These are phyloP conservation scores for Phytophthora macrochlamydospora DNA, from an alignment of 352 stramenopile species.

Conservation along the genomic window DNA sequence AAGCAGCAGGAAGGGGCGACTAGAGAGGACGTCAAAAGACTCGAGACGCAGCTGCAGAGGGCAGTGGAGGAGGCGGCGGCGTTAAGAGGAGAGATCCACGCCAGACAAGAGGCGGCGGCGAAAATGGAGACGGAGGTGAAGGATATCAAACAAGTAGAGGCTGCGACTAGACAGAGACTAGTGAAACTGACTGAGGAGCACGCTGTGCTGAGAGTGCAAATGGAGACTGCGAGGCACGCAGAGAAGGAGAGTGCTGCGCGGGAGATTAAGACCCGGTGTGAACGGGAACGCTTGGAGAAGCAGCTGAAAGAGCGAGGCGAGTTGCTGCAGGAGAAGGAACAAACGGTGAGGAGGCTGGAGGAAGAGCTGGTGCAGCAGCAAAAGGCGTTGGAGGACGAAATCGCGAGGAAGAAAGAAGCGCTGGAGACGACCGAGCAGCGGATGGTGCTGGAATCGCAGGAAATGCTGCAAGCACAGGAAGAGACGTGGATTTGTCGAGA, in stretches of 20 bases:
- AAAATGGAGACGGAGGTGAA: slow-evolving; percentile 45
- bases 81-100: slow-evolving; percentile 58
- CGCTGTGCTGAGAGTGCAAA: slow-evolving; percentile 54
- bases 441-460: slow-evolving; percentile 26
- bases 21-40: slow-evolving; percentile 32
- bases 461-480: slow-evolving; percentile 40
- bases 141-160: slow-evolving; percentile 40
- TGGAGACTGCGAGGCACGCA: slow-evolving; percentile 35
- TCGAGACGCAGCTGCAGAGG: slow-evolving; percentile 40
- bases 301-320: slow-evolving; percentile 29
- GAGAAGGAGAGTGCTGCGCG: slow-evolving; percentile 44
- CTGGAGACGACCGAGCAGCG: slow-evolving; percentile 25
- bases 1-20: slow-evolving; percentile 32
- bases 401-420: slow-evolving; percentile 30
- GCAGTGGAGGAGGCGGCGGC: slow-evolving; percentile 44
- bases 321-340: slow-evolving; percentile 17
- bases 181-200: slow-evolving; percentile 69
- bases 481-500: slow-evolving; percentile 36
- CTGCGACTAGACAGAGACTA: slow-evolving; percentile 51
- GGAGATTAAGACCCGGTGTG: slow-evolving; percentile 41
- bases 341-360: slow-evolving; percentile 25
- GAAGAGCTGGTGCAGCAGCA: slow-evolving; percentile 33
- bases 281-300: slow-evolving; percentile 40
- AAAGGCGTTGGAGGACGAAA: slow-evolving; percentile 32
- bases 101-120: slow-evolving; percentile 51